Evolutionary conservation across 2,329 filamentous ascomycete genomes (phyloP), one percentile per base, ranked within the genome.

Genomic region (Beauveria asiatica): DNA sequence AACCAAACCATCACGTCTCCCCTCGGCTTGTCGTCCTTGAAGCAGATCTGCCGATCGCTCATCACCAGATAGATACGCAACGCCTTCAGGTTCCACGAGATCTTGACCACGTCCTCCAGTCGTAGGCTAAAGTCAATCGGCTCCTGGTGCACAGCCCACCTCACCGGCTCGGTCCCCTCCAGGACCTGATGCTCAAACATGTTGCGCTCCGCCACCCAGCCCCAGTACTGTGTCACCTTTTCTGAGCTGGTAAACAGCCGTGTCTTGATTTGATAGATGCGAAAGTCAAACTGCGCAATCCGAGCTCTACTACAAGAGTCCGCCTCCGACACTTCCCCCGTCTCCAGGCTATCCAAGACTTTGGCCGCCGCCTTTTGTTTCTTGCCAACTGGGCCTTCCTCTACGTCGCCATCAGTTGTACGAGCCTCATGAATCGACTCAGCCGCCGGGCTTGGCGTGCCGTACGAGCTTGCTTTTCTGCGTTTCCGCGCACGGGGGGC

Each of bases 171-270:
- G 3, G 74, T 71, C 17, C 78, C 74, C 49, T 75, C 76, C 5
- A 83, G 73, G 1, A 83, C 77, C 65, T 83, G 81, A 63, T 83
- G 81, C 70, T 83, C 78, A 57, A 83, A 80, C 16, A 73, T 65
- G 19, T 66, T 71, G 7, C 67, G 66, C 33, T 74, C 67, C 9
- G 71, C 71, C 3, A 77, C 65, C 76, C 77, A 83, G 54, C 80
- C 79, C 80, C 80, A 82, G 69, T 83, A 83, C 66, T 84, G 81
- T 13, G 79, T 82, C 5, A 80, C 77, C 13, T 72, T 65, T 2
- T 72, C 69, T 57, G 77, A 78, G 23, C 76, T 80, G 1, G 80
- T 78, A 55, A 77, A 73, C 11, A 72, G 64, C 16, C 72, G 69
- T 3, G 78, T 79, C 70, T 82, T 82, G 64, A 84, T 75, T 63